These are phyloP conservation scores for Nicotiana knightiana DNA, from an alignment of 257 asterid genomes.

Conservation along the genomic window DNA sequence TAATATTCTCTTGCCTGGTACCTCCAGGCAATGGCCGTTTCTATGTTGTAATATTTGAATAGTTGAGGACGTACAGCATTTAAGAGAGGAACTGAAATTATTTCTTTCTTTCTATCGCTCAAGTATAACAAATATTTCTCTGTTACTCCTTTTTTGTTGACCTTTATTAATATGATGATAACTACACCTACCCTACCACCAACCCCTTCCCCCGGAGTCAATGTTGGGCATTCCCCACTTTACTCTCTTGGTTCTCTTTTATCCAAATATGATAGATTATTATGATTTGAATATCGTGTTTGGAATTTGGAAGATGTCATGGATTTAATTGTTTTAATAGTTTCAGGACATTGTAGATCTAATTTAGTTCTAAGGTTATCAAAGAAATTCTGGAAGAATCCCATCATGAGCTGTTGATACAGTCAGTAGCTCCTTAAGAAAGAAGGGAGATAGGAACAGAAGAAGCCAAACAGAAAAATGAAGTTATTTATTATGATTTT, in stretches of 20 bases:
- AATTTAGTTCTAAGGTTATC: background rate
- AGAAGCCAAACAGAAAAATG: background rate
- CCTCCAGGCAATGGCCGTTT: background rate
- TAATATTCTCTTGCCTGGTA: background rate
- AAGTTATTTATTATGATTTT: background rate
- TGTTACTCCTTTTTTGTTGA: background rate
- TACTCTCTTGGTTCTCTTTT: background rate
- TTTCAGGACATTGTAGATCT: background rate
- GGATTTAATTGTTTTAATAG: background rate
- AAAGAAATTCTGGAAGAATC: background rate
- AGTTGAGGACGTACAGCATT: background rate
- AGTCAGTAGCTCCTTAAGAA: background rate
- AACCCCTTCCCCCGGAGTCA: background rate
- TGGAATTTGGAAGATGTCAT: background rate
- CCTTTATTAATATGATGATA: background rate
- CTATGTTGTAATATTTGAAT: background rate
- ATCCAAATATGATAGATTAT: background rate
- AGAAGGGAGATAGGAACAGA: background rate
- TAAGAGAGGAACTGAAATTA: background rate
- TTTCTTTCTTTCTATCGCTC: background rate
- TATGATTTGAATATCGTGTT: background rate
- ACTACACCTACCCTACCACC: background rate
- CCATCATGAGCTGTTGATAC: background rate
- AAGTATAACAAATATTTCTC: background rate
- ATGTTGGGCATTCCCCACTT: background rate